Percentiles rank a stretch among this genome's conserved stretches.
phyloP scores from a whole-genome alignment of 2,329 filamentous ascomycete genomes.

The Monosporascus cannonballus region DNA sequence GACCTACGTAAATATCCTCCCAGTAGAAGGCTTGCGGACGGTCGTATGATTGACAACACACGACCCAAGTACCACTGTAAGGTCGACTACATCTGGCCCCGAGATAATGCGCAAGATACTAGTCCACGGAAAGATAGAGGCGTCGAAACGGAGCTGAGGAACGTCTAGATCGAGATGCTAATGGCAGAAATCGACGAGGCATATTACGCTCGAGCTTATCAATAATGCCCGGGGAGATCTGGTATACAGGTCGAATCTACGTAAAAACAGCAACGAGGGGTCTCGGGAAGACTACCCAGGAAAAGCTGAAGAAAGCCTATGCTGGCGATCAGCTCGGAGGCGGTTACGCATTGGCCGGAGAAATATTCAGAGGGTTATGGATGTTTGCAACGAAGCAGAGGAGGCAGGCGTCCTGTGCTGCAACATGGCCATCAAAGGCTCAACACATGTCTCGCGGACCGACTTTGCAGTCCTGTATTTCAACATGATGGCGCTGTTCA shows the following conservation, averaged over 20 bases:
- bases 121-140: slow-evolving; percentile 51
- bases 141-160: slow-evolving; percentile 53
- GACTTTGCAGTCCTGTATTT: slow-evolving; percentile 63
- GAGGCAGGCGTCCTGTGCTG: slow-evolving; percentile 39
- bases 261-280: slow-evolving; percentile 50
- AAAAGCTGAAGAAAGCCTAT: slow-evolving; percentile 47
- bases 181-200: slow-evolving; percentile 61
- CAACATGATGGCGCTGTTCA: slow-evolving; percentile 47
- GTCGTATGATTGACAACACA: slow-evolving; percentile 25
- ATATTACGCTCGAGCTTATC: slow-evolving; percentile 47
- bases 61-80: slow-evolving; percentile 36
- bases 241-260: slow-evolving; percentile 46
- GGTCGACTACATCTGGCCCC: slow-evolving; percentile 59
- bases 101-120: slow-evolving; percentile 44
- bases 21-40: slow-evolving; percentile 27
- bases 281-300: slow-evolving; percentile 33
- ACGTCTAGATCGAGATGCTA: slow-evolving; percentile 56
- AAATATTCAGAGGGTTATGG: slow-evolving; percentile 54
- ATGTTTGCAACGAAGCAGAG: slow-evolving; percentile 50
- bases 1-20: slow-evolving; percentile 53
- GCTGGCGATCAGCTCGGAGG: slow-evolving; percentile 60
- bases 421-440: slow-evolving; percentile 50
- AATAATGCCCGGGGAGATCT: slow-evolving; percentile 46
- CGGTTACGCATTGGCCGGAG: slow-evolving; percentile 63
- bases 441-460: slow-evolving; percentile 59